Percentiles rank a stretch among this genome's conserved stretches.
Evolutionary conservation across 768 basidiomycete species (phyloP).

Genomic region (Phlebiopsis gigantea): DNA sequence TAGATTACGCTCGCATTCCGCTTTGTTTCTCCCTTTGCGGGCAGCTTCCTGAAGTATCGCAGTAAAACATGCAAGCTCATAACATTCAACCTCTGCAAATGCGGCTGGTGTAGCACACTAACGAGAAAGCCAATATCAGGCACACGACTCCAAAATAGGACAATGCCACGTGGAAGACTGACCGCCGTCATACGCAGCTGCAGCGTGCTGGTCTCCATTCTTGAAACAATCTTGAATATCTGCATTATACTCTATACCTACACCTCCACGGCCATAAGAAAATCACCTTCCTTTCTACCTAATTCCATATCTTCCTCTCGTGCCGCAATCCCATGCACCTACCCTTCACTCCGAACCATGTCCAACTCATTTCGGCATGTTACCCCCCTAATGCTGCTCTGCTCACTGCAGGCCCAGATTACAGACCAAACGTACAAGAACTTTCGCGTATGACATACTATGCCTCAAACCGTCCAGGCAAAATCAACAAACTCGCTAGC

Average conservation of each 20-base stretch:
- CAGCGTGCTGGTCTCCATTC: not conserved
- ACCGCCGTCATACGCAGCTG: not conserved
- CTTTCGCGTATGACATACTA: constrained; percentile 83
- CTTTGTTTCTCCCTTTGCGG: too few relatives aligned
- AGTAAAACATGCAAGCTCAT: too few relatives aligned
- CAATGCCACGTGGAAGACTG: not conserved
- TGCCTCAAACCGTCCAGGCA: constrained; percentile 77
- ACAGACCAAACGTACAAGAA: constrained; percentile 78
- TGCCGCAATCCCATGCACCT: constrained; percentile 46
- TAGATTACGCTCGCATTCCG: too few relatives aligned
- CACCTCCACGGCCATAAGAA: not conserved
- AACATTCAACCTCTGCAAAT: not conserved
- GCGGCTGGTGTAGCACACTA: not conserved
- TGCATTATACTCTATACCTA: not conserved
- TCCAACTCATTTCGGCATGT: constrained; percentile 78
- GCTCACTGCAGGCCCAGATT: constrained; percentile 69
- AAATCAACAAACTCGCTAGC: constrained; percentile 67
- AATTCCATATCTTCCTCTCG: not conserved
- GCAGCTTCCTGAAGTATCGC: too few relatives aligned
- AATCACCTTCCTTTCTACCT: constrained; percentile 8
- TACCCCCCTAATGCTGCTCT: constrained; percentile 79
- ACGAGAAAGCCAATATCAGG: not conserved
- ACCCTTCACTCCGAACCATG: constrained; percentile 77
- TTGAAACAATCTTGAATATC: not conserved
- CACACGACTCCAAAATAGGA: not conserved